These are phyloP conservation scores for Zymoseptoria brevis DNA, from an alignment of 2,329 filamentous ascomycete genomes.

Conservation along the genomic window DNA sequence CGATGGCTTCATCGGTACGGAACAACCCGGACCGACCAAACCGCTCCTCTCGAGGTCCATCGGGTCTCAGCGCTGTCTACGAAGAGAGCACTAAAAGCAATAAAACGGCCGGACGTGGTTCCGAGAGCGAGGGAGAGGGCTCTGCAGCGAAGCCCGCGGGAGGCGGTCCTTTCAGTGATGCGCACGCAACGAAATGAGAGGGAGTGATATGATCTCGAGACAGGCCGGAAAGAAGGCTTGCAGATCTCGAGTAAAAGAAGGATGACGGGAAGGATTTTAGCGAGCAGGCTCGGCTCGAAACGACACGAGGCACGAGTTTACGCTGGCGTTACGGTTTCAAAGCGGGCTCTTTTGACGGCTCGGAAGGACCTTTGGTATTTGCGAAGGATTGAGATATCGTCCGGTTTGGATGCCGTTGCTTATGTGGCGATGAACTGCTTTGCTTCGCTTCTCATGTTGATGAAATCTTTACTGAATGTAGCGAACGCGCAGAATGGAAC, in stretches of 20 bases:
- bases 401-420: neutral
- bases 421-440: neutral
- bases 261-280: neutral
- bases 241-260: neutral
- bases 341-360: neutral
- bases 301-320: neutral
- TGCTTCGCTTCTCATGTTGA: neutral
- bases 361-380: neutral
- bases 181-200: constrained; percentile 17
- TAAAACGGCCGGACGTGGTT: constrained; percentile 24
- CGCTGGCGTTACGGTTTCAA: neutral
- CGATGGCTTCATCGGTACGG: constrained; percentile 26
- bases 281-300: neutral
- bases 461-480: neutral
- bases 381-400: neutral
- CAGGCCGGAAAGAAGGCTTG: neutral
- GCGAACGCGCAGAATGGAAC: neutral
- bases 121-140: constrained; percentile 20
- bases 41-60: constrained; percentile 14
- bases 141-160: neutral
- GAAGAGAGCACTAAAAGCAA: constrained; percentile 39
- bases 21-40: constrained; percentile 10
- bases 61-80: constrained; percentile 37
- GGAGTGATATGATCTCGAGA: neutral
- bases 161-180: constrained; percentile 27